Conservation (phyloP, 163 green algal species). For the Chlorella variabilis region DNA sequence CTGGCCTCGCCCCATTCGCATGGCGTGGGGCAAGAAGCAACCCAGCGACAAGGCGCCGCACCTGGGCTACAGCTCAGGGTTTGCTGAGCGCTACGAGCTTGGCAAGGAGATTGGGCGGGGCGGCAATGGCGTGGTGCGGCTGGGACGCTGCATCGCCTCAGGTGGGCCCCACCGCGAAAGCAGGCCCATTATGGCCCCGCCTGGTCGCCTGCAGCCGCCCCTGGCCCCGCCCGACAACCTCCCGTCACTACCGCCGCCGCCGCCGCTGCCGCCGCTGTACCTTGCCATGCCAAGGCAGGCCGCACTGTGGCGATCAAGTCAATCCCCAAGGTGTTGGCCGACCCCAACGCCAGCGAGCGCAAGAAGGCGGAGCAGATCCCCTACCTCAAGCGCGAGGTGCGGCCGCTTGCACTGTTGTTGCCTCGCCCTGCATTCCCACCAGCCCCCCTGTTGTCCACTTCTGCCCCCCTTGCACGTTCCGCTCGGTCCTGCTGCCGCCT, state of each 20-base stretch:
- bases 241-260: background rate
- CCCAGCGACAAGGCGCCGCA: background rate
- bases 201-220: background rate
- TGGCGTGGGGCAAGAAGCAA: constrained; percentile 1
- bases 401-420: no score
- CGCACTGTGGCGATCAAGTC: constrained; percentile 76
- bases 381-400: constrained; percentile 40
- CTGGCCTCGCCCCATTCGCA: no score
- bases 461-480: no score
- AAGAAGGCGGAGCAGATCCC: constrained; percentile 33
- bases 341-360: constrained; percentile 34
- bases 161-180: no score
- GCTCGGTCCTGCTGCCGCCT: background rate
- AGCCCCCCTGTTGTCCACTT: no score
- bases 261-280: background rate
- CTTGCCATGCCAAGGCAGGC: constrained; percentile 24
- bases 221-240: background rate
- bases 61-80: constrained; percentile 26
- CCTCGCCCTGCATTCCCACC: constrained; percentile 75
- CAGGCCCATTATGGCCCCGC: no score
- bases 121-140: constrained; percentile 32
- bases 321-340: constrained; percentile 80
- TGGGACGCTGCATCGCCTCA: background rate
- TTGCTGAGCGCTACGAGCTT: constrained; percentile 24
- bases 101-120: constrained; percentile 36